Percentiles rank a stretch among this genome's conserved stretches.
Evolutionary conservation across 192 early-diverging fungal species (phyloP).

Genomic region (Coemansia sp.): DNA sequence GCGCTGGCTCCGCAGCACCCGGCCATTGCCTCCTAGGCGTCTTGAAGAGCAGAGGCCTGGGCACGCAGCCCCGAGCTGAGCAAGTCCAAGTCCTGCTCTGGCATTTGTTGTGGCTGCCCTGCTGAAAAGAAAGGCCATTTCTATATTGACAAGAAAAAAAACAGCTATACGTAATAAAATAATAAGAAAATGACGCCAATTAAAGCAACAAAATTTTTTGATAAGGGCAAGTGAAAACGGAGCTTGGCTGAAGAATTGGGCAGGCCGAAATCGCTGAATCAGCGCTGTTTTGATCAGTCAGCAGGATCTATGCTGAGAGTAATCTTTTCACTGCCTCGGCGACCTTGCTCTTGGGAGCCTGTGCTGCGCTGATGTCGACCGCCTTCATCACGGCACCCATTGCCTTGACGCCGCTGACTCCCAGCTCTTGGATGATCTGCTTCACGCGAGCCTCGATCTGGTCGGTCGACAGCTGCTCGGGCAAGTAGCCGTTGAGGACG

Average conservation of each 20-base stretch:
- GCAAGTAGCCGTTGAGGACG: conserved; percentile 73
- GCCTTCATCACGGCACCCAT: conserved; percentile 88
- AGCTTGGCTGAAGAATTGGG: background rate
- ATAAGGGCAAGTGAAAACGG: too few relatives aligned
- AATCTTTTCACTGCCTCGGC: conserved; percentile 73
- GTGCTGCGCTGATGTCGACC: conserved; percentile 64
- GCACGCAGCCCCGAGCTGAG: background rate
- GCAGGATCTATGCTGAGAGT: conserved; percentile 29
- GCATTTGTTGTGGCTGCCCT: too few relatives aligned
- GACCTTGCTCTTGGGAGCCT: conserved; percentile 76
- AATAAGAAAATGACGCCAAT: background rate
- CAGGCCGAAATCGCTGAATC: background rate
- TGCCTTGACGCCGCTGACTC: conserved; percentile 65
- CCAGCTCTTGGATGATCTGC: conserved; percentile 50
- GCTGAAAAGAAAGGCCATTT: background rate
- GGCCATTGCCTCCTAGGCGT: background rate
- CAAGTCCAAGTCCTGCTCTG: conserved; percentile 1
- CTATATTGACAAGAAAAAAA: background rate
- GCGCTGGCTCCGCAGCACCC: conserved; percentile 1
- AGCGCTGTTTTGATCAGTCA: background rate
- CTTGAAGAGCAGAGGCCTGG: background rate
- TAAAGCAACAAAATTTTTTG: too few relatives aligned
- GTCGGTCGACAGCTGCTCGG: conserved; percentile 69
- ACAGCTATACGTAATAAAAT: background rate
- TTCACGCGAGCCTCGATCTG: conserved; percentile 68